Base-by-base conservation (phyloP, 192 early-diverging fungal genomes). In the Phlyctochytrium planicorne region DNA sequence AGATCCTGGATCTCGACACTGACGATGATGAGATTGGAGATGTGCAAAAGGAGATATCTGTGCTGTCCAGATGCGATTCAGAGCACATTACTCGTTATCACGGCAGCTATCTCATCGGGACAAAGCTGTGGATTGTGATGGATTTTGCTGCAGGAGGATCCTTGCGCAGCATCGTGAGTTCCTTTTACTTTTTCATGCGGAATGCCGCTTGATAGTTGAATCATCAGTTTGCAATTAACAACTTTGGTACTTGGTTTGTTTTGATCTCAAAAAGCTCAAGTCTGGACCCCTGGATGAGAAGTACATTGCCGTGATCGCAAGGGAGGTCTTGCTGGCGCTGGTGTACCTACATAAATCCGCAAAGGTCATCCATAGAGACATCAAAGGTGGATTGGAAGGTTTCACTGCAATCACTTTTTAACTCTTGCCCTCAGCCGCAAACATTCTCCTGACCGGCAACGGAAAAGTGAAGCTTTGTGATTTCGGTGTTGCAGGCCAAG, bases 401-500 rank as follows among this genome's bases (percentile, higher is more conserved):
- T n/a, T n/a, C n/a, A n/a, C n/a, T n/a, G n/a, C n/a, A n/a, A n/a
- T n/a, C n/a, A n/a, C n/a, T n/a, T n/a, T n/a, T n/a, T n/a, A n/a
- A n/a, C n/a, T n/a, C n/a, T n/a, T n/a, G n/a, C n/a, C n/a, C n/a
- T n/a, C n/a, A n/a, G 92, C 92, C 14, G 94, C 94, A 27, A 96
- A 96, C 72, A 83, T 98, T 16, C 75, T 84, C 87, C 33, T 81
- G 88, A 64, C 89, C 82, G 50, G 69, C 79, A 34, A 90, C 84
- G 69, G 95, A 83, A 87, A 90, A 59, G 89, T 98, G 52, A 98
- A 97, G 76, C 82, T 98, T 60, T 94, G 94, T 2, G 96, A 98
- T 81, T 98, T 98, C 85, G 96, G 96, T 10, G 96, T 98, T n/a
- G 91, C 93, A 27, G 94, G 94, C 30, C 95, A 97, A 78, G 80